phyloP scores from a whole-genome alignment of 2,329 filamentous ascomycete genomes.

The Chrysosporium queenslandicum region DNA sequence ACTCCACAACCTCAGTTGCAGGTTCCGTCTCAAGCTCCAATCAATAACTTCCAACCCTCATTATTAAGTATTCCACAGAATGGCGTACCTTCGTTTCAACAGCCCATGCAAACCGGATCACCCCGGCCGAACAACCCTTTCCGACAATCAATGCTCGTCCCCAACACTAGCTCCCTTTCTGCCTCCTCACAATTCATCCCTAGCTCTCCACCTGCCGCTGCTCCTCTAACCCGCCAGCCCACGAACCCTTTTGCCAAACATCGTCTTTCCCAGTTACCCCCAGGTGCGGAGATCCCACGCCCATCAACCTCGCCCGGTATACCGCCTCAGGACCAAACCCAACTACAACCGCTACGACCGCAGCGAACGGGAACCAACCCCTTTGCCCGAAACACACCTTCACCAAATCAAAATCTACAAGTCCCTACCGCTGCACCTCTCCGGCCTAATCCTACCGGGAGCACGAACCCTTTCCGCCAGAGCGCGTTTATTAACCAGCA shows the following conservation, averaged over 20 bases:
- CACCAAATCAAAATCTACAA: constrained; percentile 30
- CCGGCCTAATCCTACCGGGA: constrained; percentile 69
- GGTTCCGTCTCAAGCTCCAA: constrained; percentile 26
- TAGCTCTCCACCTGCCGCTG: constrained; percentile 35
- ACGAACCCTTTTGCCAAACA: constrained; percentile 81
- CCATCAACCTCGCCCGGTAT: constrained; percentile 8
- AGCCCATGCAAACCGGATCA: constrained; percentile 28
- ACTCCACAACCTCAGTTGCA: constrained; percentile 54
- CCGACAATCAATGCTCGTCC: constrained; percentile 70
- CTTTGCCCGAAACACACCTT: constrained; percentile 50
- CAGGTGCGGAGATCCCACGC: background rate
- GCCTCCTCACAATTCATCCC: constrained; percentile 28
- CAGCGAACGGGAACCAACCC: constrained; percentile 63
- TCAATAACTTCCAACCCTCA: constrained; percentile 33
- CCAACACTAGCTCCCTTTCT: constrained; percentile 40
- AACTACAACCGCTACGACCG: constrained; percentile 40
- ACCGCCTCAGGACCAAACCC: constrained; percentile 28
- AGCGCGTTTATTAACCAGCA: constrained; percentile 80
- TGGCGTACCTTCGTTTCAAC: constrained; percentile 40
- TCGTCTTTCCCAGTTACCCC: constrained; percentile 24
- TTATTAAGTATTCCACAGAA: constrained; percentile 42
- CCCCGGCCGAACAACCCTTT: constrained; percentile 77
- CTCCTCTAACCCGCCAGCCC: constrained; percentile 50
- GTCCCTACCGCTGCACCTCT: constrained; percentile 41
- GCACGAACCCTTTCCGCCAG: constrained; percentile 90